These are phyloP conservation scores for Phytophthora ohioensis DNA, from an alignment of 352 stramenopile genomes.

Conservation along the genomic window DNA sequence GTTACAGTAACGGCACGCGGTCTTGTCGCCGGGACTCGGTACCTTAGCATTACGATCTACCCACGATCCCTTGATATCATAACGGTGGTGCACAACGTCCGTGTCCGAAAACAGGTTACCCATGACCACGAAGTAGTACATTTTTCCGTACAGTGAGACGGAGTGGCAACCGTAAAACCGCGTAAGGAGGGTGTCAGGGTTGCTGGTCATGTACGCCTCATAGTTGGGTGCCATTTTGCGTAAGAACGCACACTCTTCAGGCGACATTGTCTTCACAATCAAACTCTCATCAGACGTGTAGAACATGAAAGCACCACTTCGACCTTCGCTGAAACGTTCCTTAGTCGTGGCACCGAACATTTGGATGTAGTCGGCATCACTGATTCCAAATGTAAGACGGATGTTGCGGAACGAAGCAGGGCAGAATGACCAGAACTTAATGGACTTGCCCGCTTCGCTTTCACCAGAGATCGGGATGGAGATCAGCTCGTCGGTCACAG, in stretches of 20 bases:
- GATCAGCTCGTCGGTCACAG: slow-evolving; percentile 77
- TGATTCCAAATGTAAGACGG: slow-evolving; percentile 83
- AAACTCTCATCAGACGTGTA: slow-evolving; percentile 89
- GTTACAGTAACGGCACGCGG: slow-evolving; percentile 88
- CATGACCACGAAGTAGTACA: slow-evolving; percentile 95
- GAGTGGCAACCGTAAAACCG: slow-evolving; percentile 92
- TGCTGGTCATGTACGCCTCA: slow-evolving; percentile 84
- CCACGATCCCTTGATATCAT: slow-evolving; percentile 94
- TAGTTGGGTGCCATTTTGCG: slow-evolving; percentile 89
- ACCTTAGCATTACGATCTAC: slow-evolving; percentile 89
- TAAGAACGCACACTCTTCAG: slow-evolving; percentile 87
- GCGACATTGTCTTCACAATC: slow-evolving; percentile 93
- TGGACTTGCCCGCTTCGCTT: slow-evolving; percentile 76
- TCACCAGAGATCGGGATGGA: slow-evolving; percentile 85
- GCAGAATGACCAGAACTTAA: slow-evolving; percentile 91
- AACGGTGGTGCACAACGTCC: slow-evolving; percentile 89
- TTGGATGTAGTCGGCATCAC: slow-evolving; percentile 81
- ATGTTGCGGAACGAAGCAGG: slow-evolving; percentile 89
- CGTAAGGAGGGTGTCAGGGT: slow-evolving; percentile 86
- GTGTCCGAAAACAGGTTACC: slow-evolving; percentile 91
- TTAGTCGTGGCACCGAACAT: slow-evolving; percentile 90
- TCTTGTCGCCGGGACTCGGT: slow-evolving; percentile 80
- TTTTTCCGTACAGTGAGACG: slow-evolving; percentile 90
- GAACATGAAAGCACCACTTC: slow-evolving; percentile 93
- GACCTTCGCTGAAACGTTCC: slow-evolving; percentile 89